phyloP scores from a whole-genome alignment of 192 early-diverging fungal genomes.

The Gigaspora rosea region DNA sequence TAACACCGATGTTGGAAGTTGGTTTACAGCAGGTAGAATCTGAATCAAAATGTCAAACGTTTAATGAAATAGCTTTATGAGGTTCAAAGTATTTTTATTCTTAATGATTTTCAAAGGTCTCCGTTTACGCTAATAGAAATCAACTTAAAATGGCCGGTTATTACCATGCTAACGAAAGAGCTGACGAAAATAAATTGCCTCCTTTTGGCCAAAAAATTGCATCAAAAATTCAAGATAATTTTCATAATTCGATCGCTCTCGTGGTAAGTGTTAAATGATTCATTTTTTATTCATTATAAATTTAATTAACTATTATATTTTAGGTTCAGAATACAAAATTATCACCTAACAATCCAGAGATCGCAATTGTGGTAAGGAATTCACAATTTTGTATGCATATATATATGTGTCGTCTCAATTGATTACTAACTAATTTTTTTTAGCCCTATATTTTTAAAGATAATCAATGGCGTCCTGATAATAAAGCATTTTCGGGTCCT shows the following conservation, averaged over 20 bases:
- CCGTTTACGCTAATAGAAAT: constrained; percentile 54
- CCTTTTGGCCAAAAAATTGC: constrained; percentile 54
- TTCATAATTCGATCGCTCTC: constrained; percentile 53
- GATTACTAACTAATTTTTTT: too few species aligned
- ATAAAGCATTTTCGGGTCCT: constrained; percentile 42
- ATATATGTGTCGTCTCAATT: not conserved
- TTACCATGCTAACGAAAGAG: constrained; percentile 62
- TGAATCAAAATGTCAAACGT: not conserved
- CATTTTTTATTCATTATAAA: not conserved
- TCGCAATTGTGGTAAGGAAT: constrained; percentile 37
- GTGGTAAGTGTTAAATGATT: constrained; percentile 46
- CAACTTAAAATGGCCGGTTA: constrained; percentile 60
- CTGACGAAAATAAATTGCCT: constrained; percentile 46
- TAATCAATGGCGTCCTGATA: constrained; percentile 51
- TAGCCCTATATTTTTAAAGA: constrained; percentile 57
- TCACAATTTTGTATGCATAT: not conserved
- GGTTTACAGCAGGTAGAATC: constrained; percentile 74
- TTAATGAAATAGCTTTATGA: not conserved
- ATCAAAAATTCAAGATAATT: constrained; percentile 47
- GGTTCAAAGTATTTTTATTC: constrained; percentile 11
- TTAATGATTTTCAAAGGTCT: constrained; percentile 45
- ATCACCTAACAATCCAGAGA: constrained; percentile 30
- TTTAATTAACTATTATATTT: constrained; percentile 2
- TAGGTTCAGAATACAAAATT: constrained; percentile 26
- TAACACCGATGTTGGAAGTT: constrained; percentile 83